Evolutionary conservation across 495 filamentous ascomycete species (phyloP).

Genomic region (Aspergillus nanangensis): DNA sequence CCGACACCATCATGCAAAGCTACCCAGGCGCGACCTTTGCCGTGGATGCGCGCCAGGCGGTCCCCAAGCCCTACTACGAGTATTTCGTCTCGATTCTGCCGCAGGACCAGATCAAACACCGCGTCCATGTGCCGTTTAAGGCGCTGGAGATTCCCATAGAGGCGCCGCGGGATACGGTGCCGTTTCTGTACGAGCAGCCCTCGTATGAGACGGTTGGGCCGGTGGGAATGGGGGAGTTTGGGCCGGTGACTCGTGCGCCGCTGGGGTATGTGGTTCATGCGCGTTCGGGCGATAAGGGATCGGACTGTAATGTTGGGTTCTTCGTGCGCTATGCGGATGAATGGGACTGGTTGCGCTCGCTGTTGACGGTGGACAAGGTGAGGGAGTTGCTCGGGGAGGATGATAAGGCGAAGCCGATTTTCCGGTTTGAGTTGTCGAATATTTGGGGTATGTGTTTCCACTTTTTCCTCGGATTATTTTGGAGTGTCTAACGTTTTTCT

Average conservation of each 20-base stretch:
- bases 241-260: constrained; percentile 17
- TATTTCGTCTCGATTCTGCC: constrained; percentile 14
- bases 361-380: constrained; percentile 26
- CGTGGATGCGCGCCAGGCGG: constrained; percentile 10
- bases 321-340: constrained; percentile 29
- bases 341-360: constrained; percentile 35
- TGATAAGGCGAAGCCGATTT: constrained; percentile 25
- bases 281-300: constrained; percentile 39
- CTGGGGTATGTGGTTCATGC: constrained; percentile 26
- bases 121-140: background rate
- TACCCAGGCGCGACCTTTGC: constrained; percentile 12
- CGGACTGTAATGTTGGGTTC: constrained; percentile 36
- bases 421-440: constrained; percentile 29
- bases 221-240: constrained; percentile 18
- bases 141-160: constrained; percentile 4
- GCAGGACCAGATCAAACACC: constrained; percentile 6
- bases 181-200: constrained; percentile 14
- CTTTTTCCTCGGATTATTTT: background rate
- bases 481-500: background rate
- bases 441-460: constrained; percentile 1
- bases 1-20: constrained; percentile 8
- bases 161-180: constrained; percentile 3
- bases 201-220: constrained; percentile 16
- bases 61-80: constrained; percentile 13
- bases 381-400: constrained; percentile 26